A percentile compares a stretch with the other conserved stretches of the same genome.
Evolutionary conservation across 805 yeast genomes (phyloP).

Genomic region (Kluyveromyces starmeri): DNA sequence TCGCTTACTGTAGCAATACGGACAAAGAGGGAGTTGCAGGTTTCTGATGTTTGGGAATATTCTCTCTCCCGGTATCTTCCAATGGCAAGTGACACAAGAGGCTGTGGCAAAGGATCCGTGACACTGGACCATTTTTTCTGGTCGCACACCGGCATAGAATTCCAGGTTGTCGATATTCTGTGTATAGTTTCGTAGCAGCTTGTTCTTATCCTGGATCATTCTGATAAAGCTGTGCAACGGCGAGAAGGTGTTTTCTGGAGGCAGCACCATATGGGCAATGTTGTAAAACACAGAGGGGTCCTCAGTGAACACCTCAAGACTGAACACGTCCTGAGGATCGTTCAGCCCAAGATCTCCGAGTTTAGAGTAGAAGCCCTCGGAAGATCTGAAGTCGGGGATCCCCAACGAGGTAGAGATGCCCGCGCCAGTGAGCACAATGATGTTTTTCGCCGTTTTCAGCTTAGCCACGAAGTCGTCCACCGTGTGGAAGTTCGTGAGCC

Average conservation of each 20-base stretch:
- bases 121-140: conserved; percentile 71
- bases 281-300: conserved; percentile 78
- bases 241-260: conserved; percentile 57
- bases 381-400: conserved; percentile 86
- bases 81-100: conserved; percentile 69
- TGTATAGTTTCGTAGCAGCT: conserved; percentile 74
- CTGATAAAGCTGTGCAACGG: conserved; percentile 78
- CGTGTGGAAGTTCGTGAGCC: conserved; percentile 45
- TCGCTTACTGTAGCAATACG: conserved; percentile 46
- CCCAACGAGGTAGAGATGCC: conserved; percentile 88
- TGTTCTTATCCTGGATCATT: conserved; percentile 64
- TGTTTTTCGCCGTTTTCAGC: conserved; percentile 45
- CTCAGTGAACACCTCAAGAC: conserved; percentile 55
- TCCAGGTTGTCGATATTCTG: conserved; percentile 88
- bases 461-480: conserved; percentile 49
- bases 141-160: conserved; percentile 62
- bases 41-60: conserved; percentile 52
- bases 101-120: conserved; percentile 91
- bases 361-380: conserved; percentile 73
- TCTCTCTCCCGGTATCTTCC: conserved; percentile 54
- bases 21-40: conserved; percentile 62
- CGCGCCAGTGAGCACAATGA: conserved; percentile 82
- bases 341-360: conserved; percentile 58
- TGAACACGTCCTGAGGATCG: conserved; percentile 90
- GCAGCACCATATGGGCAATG: conserved; percentile 79